Evolutionary conservation across 2,329 filamentous ascomycete genomes (phyloP), one percentile per base, ranked within the genome.

Genomic region (Trichoderma atroviride): DNA sequence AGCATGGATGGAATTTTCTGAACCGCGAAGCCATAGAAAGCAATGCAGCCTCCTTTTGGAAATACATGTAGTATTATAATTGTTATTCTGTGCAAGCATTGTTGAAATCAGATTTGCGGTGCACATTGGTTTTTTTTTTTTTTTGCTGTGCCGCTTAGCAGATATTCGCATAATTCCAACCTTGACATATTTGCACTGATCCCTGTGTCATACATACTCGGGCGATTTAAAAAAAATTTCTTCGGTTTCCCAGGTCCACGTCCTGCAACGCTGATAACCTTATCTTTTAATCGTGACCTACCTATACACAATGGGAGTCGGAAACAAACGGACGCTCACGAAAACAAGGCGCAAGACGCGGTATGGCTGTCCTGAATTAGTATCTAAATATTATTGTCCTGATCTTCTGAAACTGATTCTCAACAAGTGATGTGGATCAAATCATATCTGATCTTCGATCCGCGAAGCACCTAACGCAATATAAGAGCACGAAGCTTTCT

Each of bases 361-460:
- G 69, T 70, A 69, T 33, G 33, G 19, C 5, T 9, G 27, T 40
- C 24, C 22, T 59, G n/a, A 31, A 33, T 6, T 31, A 56, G 4
- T 27, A 27, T 27, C 4, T 19, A 22, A 9, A 55, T 33, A 9
- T 4, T 24, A 43, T 19, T 13, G n/a, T 9, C 33, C 33, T 22
- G 13, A 10, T 58, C 14, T 24, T 13, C 33, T 27, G 14, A 37
- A 43, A 16, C 53, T 70, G 43, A 70, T 37, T 31, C 11, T 47
- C 33, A 31, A 3, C 24, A 76, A 96, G 96, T 80, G 95, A 97
- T 80, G 86, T 97, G 76, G 96, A 99, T 81, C 94, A 98, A 82
- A 89, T 98, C 80, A 89, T 94, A 77, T 88, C 89, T 73, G 96
- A 99, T 79, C 81, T 97, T 69, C 83, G 86, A 72, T 92, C 91